Base-by-base conservation (phyloP, 768 basidiomycete genomes). In the Suillus sp. region DNA sequence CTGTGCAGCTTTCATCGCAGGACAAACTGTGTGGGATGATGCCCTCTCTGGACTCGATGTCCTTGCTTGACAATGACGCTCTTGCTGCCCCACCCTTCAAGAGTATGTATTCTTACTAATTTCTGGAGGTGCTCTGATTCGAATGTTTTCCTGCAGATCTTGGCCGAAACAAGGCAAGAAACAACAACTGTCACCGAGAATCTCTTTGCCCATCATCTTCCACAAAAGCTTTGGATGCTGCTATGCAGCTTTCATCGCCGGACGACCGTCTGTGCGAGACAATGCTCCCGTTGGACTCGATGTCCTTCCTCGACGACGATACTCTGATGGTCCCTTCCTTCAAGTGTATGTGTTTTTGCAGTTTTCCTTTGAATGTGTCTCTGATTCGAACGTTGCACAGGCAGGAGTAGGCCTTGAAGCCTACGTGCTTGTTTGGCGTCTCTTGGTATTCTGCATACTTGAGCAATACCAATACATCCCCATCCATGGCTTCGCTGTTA, bases 231-330 rank as follows among this genome's bases (percentile, higher is more conserved):
- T 32, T 51, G 20, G 32, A 53, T 32, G 20, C 51, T 53, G 51
- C 51, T 32, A 32, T 32, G 51, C 51, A 34, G 20, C 20, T 34
- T 53, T 53, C 51, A 13, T 53, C 32, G 51, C 51, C 34, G 18
- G 50, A 32, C 6, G 20, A 53, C 32, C 6, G 8, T 34, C n/a
- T 53, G 11, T 34, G 51, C 5, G 20, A 20, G 51, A 53, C 5
- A 20, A 53, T 53, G 51, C 32, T 11, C 20, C 34, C 51, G 5
- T 34, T 53, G 32, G 51, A 53, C 32, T 53, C 51, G 11, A 34
- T 34, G 51, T n/a, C 51, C 32, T 53, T 53, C 51, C 32, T 53
- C n/a, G 51, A 53, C 20, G 51, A 53, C 6, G 32, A 53, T 32
- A 11, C 32, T 34, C 6, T 53, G 2, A 11, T 11, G 20, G 32